Conservation (phyloP, 2,329 filamentous ascomycete genomes). For the Stachybotrys chartarum region DNA sequence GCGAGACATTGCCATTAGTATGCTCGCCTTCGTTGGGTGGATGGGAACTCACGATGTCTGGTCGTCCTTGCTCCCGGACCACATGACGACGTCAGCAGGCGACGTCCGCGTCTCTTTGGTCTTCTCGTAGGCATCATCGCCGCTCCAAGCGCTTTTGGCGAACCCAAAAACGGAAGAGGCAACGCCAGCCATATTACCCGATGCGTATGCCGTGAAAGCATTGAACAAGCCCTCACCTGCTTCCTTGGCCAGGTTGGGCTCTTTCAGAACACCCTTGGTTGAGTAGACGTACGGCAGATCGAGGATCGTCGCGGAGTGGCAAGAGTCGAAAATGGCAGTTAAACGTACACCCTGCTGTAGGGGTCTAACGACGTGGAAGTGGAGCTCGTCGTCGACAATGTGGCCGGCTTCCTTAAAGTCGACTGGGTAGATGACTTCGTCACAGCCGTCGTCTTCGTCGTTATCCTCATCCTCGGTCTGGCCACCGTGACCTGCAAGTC, state of each 20-base stretch:
- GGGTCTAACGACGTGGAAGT: constrained; percentile 67
- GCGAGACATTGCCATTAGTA: constrained; percentile 11
- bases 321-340: constrained; percentile 76
- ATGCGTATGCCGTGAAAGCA: constrained; percentile 71
- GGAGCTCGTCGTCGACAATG: constrained; percentile 74
- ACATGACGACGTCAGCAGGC: constrained; percentile 94
- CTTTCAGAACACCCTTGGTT: constrained; percentile 72
- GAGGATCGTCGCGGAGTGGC: constrained; percentile 70
- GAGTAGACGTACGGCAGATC: constrained; percentile 76
- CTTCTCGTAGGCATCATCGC: constrained; percentile 71
- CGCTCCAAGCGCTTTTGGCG: constrained; percentile 78
- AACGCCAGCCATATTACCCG: constrained; percentile 77
- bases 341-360: constrained; percentile 78
- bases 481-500: constrained; percentile 59
- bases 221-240: constrained; percentile 65
- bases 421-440: constrained; percentile 74
- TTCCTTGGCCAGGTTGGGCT: constrained; percentile 75
- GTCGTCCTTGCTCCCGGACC: constrained; percentile 91
- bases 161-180: constrained; percentile 73
- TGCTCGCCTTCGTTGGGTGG: not conserved
- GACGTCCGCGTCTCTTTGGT: constrained; percentile 86
- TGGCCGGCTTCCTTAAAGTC: constrained; percentile 64
- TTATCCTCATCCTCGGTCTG: constrained; percentile 68
- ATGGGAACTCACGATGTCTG: constrained; percentile 63
- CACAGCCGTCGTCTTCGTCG: constrained; percentile 70